These are phyloP conservation scores for Sporothrix protearum DNA, from an alignment of 2,329 filamentous ascomycete genomes.

Conservation along the genomic window DNA sequence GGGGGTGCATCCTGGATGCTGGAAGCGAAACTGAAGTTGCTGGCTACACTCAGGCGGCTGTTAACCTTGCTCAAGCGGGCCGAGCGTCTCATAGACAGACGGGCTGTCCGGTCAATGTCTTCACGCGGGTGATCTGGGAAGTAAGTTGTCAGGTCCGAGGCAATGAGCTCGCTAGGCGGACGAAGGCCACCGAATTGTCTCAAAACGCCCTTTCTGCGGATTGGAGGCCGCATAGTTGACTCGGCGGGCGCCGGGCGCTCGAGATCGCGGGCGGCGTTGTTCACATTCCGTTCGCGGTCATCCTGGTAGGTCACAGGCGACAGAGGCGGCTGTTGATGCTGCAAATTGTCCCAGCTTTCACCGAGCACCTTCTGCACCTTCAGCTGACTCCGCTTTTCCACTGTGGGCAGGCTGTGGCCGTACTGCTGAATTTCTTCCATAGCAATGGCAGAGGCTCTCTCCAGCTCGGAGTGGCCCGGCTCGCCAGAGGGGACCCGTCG, in stretches of 20 bases:
- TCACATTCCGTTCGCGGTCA: constrained; percentile 65
- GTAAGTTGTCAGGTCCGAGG: constrained; percentile 92
- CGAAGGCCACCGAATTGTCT: constrained; percentile 86
- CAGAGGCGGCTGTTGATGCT: constrained; percentile 68
- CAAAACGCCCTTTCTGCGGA: constrained; percentile 53
- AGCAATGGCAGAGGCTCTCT: constrained; percentile 83
- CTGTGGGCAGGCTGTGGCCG: constrained; percentile 56
- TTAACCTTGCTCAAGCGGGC: constrained; percentile 88
- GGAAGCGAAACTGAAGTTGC: constrained; percentile 87
- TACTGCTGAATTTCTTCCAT: constrained; percentile 80
- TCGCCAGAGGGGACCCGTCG: constrained; percentile 89
- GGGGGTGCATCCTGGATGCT: constrained; percentile 90
- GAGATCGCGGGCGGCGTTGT: constrained; percentile 55
- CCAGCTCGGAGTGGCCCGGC: constrained; percentile 80
- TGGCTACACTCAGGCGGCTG: constrained; percentile 88
- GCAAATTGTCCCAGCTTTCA: constrained; percentile 74
- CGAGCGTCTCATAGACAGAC: constrained; percentile 85
- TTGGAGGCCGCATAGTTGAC: constrained; percentile 40
- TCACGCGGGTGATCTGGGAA: constrained; percentile 94
- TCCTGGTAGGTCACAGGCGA: constrained; percentile 74
- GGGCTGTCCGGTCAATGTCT: constrained; percentile 92
- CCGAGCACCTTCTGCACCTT: constrained; percentile 89
- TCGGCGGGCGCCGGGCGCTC: constrained; percentile 54
- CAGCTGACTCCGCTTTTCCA: constrained; percentile 73
- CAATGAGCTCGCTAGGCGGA: constrained; percentile 94